Conservation (phyloP, 352 stramenopile genomes). For the Aphanomyces astaci region DNA sequence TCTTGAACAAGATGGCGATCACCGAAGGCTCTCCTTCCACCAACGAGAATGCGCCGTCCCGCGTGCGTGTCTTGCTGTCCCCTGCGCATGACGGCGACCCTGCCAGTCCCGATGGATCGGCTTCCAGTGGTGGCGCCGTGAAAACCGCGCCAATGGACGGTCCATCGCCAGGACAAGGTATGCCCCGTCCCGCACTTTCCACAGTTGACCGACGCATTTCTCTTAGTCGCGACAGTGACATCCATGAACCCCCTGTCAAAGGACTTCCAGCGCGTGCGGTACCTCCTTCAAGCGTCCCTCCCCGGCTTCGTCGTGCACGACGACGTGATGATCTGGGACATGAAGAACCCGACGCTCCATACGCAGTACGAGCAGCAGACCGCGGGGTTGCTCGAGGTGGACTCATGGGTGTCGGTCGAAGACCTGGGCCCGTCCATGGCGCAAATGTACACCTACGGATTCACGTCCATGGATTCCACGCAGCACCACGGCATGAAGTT, state of each 20-base stretch:
- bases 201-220: not conserved
- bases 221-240: slow-evolving; percentile 18
- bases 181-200: not conserved
- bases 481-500: slow-evolving; percentile 52
- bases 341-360: slow-evolving; percentile 49
- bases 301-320: slow-evolving; percentile 45
- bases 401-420: slow-evolving; percentile 68
- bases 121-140: too few species aligned
- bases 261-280: slow-evolving; percentile 55
- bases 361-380: slow-evolving; percentile 49
- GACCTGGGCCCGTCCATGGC: slow-evolving; percentile 50
- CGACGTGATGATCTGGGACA: slow-evolving; percentile 59
- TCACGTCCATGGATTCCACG: slow-evolving; percentile 38
- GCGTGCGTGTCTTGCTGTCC: not conserved
- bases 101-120: not conserved
- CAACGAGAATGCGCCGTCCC: not conserved
- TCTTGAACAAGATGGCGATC: not conserved
- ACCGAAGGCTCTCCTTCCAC: not conserved
- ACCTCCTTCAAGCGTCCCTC: slow-evolving; percentile 53
- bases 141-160: not conserved
- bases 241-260: slow-evolving; percentile 28
- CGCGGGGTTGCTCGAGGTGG: slow-evolving; percentile 47
- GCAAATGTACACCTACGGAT: slow-evolving; percentile 45
- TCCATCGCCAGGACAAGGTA: not conserved
- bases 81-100: not conserved